phyloP scores from a whole-genome alignment of 176 grass and related monocot species.

The Zoysia pacifica region DNA sequence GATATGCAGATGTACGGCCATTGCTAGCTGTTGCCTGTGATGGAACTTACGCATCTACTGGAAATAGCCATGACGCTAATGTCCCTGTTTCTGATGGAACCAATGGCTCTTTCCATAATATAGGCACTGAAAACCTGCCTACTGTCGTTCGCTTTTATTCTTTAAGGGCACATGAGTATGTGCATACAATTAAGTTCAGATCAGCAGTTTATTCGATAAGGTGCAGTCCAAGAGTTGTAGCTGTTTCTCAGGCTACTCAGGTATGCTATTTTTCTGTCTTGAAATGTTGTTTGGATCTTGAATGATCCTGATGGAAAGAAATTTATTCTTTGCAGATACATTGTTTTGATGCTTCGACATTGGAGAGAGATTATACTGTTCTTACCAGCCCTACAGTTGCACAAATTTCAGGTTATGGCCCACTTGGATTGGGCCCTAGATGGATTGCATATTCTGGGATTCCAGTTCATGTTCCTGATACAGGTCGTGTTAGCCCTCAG shows the following conservation, averaged over 20 bases:
- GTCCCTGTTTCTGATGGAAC: conserved; percentile 54
- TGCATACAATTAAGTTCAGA: conserved; percentile 80
- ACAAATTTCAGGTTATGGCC: conserved; percentile 68
- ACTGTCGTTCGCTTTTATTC: conserved; percentile 85
- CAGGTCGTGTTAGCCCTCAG: conserved; percentile 68
- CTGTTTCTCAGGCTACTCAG: conserved; percentile 80
- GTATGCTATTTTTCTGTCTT: conserved; percentile 51
- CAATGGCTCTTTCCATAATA: conserved; percentile 49
- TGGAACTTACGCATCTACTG: conserved; percentile 50
- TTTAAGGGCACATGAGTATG: conserved; percentile 67
- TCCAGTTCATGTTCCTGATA: conserved; percentile 65
- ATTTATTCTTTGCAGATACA: conserved; percentile 78
- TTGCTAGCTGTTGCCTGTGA: conserved; percentile 72
- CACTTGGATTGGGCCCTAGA: conserved; percentile 79
- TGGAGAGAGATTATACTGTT: conserved; percentile 79
- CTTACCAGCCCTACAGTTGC: conserved; percentile 67
- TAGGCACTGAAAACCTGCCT: conserved; percentile 51
- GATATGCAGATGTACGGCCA: conserved; percentile 70
- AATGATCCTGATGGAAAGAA: conserved; percentile 38
- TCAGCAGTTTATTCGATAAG: conserved; percentile 82
- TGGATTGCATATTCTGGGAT: conserved; percentile 89
- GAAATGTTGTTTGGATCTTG: not conserved
- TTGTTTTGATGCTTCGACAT: conserved; percentile 78
- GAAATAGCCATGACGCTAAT: conserved; percentile 49
- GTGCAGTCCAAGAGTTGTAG: conserved; percentile 79